phyloP scores from a whole-genome alignment of 768 basidiomycete genomes.

The Boletus insuetus region DNA sequence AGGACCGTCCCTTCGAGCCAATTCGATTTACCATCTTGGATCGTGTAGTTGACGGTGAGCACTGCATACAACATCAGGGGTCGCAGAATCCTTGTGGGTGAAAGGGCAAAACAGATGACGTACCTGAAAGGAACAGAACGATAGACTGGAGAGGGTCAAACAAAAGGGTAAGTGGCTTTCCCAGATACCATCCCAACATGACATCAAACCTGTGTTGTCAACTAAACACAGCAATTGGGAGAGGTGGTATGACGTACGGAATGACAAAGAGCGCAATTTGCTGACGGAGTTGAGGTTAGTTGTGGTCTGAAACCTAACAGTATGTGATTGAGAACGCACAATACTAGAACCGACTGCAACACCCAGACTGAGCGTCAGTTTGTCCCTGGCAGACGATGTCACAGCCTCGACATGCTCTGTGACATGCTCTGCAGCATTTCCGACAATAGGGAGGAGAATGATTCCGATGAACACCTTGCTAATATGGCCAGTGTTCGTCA shows the following conservation, averaged over 20 bases:
- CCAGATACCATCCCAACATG: slow-evolving; percentile 75
- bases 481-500: slow-evolving; percentile 57
- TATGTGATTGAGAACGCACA: slow-evolving; percentile 39
- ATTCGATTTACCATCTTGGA: slow-evolving; percentile 85
- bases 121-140: slow-evolving; percentile 20
- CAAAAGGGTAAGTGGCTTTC: slow-evolving; percentile 74
- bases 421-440: slow-evolving; percentile 88
- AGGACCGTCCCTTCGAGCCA: slow-evolving; percentile 89
- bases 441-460: slow-evolving; percentile 87
- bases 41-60: slow-evolving; percentile 82
- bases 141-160: slow-evolving; percentile 85
- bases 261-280: slow-evolving; percentile 74
- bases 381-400: slow-evolving; percentile 86
- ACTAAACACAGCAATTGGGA: slow-evolving; percentile 6
- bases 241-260: slow-evolving; percentile 38
- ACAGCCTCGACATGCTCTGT: slow-evolving; percentile 59
- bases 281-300: slow-evolving; percentile 32
- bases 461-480: slow-evolving; percentile 83
- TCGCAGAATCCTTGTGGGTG: not conserved
- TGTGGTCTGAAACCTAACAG: not conserved
- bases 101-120: slow-evolving; percentile 3
- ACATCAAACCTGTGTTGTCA: slow-evolving; percentile 58
- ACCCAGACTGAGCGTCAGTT: slow-evolving; percentile 80
- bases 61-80: slow-evolving; percentile 38
- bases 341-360: slow-evolving; percentile 87